These are phyloP conservation scores for Leccinum incarnatum DNA, from an alignment of 768 basidiomycete genomes.

Conservation along the genomic window DNA sequence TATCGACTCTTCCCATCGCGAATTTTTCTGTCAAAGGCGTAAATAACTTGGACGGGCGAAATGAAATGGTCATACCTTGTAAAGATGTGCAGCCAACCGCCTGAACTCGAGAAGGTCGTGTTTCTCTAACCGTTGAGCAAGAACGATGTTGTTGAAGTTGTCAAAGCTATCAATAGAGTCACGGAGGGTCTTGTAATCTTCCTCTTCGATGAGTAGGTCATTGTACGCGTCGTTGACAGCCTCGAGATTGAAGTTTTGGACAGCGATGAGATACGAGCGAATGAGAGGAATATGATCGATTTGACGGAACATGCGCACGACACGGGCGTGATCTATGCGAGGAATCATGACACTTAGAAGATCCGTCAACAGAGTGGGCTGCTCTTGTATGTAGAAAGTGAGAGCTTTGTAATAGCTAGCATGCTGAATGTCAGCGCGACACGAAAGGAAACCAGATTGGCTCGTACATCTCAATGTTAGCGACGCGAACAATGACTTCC, in stretches of 20 bases:
- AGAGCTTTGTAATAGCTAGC: conserved; percentile 90
- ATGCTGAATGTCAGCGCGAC: conserved; percentile 5
- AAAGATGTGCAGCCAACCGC: conserved; percentile 89
- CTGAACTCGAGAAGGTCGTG: conserved; percentile 95
- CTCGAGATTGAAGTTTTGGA: conserved; percentile 93
- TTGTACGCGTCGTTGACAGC: conserved; percentile 99
- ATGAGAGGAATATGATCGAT: conserved; percentile 96
- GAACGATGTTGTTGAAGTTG: conserved; percentile 90
- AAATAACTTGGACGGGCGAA: not conserved
- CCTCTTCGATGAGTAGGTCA: conserved; percentile 96
- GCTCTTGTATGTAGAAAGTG: conserved; percentile 91
- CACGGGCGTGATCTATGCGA: conserved; percentile 92
- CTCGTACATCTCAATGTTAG: conserved; percentile 92
- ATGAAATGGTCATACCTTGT: conserved; percentile 60
- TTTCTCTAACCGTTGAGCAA: conserved; percentile 82
- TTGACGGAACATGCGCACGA: conserved; percentile 93
- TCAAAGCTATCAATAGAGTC: conserved; percentile 98
- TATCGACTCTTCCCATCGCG: conserved; percentile 95
- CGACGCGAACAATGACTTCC: conserved; percentile 93
- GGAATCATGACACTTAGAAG: conserved; percentile 89
- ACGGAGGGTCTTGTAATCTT: conserved; percentile 96
- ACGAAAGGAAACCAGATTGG: not conserved
- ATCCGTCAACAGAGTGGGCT: conserved; percentile 91
- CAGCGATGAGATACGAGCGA: conserved; percentile 93
- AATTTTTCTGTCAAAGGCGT: conserved; percentile 70